Evolutionary conservation across 495 filamentous ascomycete genomes (phyloP).

Genomic region (Bryoglossum gracile): DNA sequence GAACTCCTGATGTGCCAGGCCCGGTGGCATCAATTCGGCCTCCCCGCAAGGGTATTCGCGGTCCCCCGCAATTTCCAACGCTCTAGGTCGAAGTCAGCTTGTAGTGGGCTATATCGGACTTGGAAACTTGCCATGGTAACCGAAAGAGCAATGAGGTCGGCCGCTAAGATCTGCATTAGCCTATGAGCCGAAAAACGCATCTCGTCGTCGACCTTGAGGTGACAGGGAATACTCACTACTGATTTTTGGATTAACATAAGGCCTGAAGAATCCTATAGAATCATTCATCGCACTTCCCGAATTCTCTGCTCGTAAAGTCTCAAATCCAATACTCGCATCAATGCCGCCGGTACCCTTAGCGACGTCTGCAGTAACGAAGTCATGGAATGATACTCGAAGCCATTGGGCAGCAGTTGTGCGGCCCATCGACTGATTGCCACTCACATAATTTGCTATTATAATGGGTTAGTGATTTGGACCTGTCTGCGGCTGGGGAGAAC

Average conservation of each 20-base stretch:
- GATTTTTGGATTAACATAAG: conserved; percentile 11
- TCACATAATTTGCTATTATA: conserved; percentile 15
- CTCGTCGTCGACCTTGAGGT: no score
- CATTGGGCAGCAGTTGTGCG: conserved; percentile 19
- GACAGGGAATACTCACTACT: conserved; percentile 10
- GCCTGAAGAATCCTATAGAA: conserved; percentile 10
- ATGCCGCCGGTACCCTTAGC: conserved; percentile 20
- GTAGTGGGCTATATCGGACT: no score
- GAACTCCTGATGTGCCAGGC: conserved; percentile 34
- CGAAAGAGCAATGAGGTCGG: conserved; percentile 17
- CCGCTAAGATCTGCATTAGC: background rate
- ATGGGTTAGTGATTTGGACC: background rate
- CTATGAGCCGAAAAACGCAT: background rate
- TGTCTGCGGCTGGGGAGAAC: background rate
- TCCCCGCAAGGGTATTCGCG: conserved; percentile 29
- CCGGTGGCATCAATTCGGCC: conserved; percentile 37
- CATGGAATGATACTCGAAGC: conserved; percentile 18
- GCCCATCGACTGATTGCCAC: conserved; percentile 7
- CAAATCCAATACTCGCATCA: conserved; percentile 30
- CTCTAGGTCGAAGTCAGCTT: background rate
- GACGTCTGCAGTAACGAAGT: conserved; percentile 17
- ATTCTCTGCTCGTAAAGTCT: conserved; percentile 27
- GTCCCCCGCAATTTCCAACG: conserved; percentile 13
- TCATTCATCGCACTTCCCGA: conserved; percentile 26
- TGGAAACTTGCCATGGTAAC: conserved; percentile 3